phyloP scores from a whole-genome alignment of 306 rosid genomes.

The Fragaria iinumae region DNA sequence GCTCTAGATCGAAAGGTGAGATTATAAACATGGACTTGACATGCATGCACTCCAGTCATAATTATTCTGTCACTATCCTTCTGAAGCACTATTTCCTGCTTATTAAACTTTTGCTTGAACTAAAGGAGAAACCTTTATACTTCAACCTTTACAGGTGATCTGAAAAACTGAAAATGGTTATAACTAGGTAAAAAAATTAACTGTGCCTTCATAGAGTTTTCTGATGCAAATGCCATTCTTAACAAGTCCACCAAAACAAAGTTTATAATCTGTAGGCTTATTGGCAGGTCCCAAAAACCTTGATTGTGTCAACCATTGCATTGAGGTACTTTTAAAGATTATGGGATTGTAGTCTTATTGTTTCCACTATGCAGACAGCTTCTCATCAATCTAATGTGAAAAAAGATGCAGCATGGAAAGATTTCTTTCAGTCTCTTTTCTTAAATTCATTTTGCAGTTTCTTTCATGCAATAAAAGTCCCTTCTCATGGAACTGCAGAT shows the following conservation, averaged over 20 bases:
- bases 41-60: slow-evolving; percentile 4
- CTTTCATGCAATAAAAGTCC: slow-evolving; percentile 12
- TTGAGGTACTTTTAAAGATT: background rate
- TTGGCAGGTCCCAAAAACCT: background rate
- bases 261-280: background rate
- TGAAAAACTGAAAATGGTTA: background rate
- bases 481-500: slow-evolving; percentile 54
- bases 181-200: background rate
- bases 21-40: slow-evolving; percentile 12
- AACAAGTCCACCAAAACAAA: background rate
- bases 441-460: background rate
- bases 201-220: slow-evolving; percentile 1
- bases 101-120: background rate
- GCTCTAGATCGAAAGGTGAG: slow-evolving; percentile 66
- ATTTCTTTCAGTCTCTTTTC: background rate
- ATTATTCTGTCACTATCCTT: slow-evolving; percentile 6
- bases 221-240: background rate
- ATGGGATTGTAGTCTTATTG: background rate
- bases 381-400: background rate
- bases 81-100: background rate
- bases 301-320: background rate
- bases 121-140: background rate
- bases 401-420: background rate
- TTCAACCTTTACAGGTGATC: background rate
- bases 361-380: background rate